Base-by-base conservation (phyloP, 2,329 filamentous ascomycete species). In the Aureobasidium vineae region DNA sequence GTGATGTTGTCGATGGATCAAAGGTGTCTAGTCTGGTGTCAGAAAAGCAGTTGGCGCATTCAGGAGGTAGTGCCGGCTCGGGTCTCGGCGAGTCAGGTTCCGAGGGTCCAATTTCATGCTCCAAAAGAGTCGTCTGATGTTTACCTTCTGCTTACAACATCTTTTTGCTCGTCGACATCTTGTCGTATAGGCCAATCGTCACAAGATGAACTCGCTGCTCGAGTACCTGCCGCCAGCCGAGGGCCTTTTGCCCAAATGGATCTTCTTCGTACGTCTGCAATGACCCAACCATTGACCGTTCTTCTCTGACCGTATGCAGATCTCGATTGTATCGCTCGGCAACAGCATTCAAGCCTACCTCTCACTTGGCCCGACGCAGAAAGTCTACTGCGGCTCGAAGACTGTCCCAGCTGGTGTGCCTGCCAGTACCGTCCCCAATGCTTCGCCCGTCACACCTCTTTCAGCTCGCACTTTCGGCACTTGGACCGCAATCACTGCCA, bases 301-400 rank as follows among this genome's bases (percentile, higher is more conserved):
- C 33, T 13, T 28, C 15, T 21, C 45, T 56, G 28, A 43, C 43
- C 28, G 23, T 11, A 13, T 5, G 16, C 70, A 97, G 94, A 85
- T 96, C 75, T 92, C 92, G 66, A 75, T 92, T 66, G 85, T 96
- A 66, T 92, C 94, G 36, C 83, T 95, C 67, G 89, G 86, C 73
- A 99, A 99, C 82, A 90, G 88, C 41, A 76, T 96, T 54, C 93
- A 97, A 82, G 87, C 90, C 75, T 96, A 96, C 79, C 74, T 81
- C 41, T 96, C 92, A 21, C 84, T 93, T 3, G 83, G 88, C 77
- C 96, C 91, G 80, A 92, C 92, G 8, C 87, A 88, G n/a, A 89
- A 91, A 76, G 86, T 98, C 74, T 99, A 98, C 82, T 86, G 89
- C 71, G 87, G 87, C 77, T 68, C 67, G 26, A 77, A 11, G 73